phyloP scores from a whole-genome alignment of 257 asterid genomes.

The Nyctanthes arbortristis region DNA sequence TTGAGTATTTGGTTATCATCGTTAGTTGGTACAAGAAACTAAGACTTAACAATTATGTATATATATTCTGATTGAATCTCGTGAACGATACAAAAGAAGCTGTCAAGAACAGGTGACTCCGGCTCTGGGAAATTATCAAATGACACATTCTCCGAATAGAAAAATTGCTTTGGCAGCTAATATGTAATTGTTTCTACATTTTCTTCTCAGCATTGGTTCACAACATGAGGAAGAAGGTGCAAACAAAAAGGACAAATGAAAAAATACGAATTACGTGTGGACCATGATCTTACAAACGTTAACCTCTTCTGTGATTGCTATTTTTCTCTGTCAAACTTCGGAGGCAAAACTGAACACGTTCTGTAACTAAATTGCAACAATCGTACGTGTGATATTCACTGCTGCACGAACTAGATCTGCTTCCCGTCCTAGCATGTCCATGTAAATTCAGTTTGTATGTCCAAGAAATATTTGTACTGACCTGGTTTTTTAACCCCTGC shows the following conservation, averaged over 20 bases:
- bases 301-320: not conserved
- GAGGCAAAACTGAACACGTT: conserved; percentile 18
- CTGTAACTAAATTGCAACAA: conserved; percentile 19
- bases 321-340: conserved; percentile 14
- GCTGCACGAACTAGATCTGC: conserved; percentile 30
- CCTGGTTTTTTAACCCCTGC: conserved; percentile 13
- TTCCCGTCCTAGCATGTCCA: conserved; percentile 17
- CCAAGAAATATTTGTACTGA: conserved; percentile 17
- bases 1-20: not conserved
- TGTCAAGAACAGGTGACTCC: not conserved
- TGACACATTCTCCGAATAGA: not conserved
- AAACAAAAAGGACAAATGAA: conserved; percentile 5
- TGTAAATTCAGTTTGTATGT: conserved; percentile 24
- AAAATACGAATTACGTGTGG: conserved; percentile 23
- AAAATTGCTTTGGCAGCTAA: not conserved
- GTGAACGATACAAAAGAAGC: not conserved
- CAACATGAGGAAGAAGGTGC: not conserved
- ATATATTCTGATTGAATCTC: not conserved
- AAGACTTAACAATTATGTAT: not conserved
- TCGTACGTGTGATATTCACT: conserved; percentile 22
- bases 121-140: not conserved
- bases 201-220: not conserved
- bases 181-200: not conserved
- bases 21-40: not conserved
- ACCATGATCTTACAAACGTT: conserved; percentile 18